These are phyloP conservation scores for Ceratorhiza oryzae-sativae DNA, from an alignment of 1,284 basidiomycete species.

Conservation along the genomic window DNA sequence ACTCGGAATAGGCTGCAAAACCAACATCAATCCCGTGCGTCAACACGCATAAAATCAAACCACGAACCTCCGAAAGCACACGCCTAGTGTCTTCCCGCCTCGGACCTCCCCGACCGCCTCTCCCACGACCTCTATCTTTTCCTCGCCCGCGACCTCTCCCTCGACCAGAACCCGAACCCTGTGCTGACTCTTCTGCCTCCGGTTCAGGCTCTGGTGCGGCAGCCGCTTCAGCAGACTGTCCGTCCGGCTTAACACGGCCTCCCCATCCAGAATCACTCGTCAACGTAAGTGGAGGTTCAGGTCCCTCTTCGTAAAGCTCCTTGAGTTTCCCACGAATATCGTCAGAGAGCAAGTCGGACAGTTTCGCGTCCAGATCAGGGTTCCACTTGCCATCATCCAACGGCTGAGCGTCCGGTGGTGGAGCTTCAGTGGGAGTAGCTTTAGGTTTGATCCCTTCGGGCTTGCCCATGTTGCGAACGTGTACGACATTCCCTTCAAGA, in stretches of 20 bases:
- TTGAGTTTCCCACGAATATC: conserved; percentile 69
- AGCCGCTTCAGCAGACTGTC: conserved; percentile 43
- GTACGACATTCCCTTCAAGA: conserved; percentile 76
- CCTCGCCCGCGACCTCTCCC: conserved; percentile 53
- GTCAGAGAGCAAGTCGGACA: conserved; percentile 69
- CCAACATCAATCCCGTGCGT: background rate
- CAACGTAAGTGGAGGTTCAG: conserved; percentile 66
- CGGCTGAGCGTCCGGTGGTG: background rate
- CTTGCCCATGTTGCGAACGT: conserved; percentile 76
- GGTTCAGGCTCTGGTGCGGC: conserved; percentile 40
- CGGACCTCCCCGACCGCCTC: conserved; percentile 50
- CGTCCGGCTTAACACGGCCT: conserved; percentile 54
- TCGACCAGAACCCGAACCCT: conserved; percentile 27
- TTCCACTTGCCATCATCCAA: conserved; percentile 21
- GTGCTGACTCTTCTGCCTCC: conserved; percentile 48
- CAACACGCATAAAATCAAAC: conserved; percentile 4
- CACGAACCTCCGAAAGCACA: conserved; percentile 76
- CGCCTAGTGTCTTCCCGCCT: conserved; percentile 67
- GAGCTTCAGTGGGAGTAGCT: conserved; percentile 19
- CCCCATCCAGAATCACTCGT: conserved; percentile 69
- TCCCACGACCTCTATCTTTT: conserved; percentile 55
- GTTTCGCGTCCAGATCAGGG: conserved; percentile 49
- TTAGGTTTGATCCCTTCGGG: conserved; percentile 55
- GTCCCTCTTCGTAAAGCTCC: conserved; percentile 76
- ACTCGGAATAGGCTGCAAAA: conserved; percentile 73